Percentiles rank a stretch among this genome's conserved stretches.
phyloP scores from a whole-genome alignment of 2,329 filamentous ascomycete genomes.

The Aspergillus sp. region DNA sequence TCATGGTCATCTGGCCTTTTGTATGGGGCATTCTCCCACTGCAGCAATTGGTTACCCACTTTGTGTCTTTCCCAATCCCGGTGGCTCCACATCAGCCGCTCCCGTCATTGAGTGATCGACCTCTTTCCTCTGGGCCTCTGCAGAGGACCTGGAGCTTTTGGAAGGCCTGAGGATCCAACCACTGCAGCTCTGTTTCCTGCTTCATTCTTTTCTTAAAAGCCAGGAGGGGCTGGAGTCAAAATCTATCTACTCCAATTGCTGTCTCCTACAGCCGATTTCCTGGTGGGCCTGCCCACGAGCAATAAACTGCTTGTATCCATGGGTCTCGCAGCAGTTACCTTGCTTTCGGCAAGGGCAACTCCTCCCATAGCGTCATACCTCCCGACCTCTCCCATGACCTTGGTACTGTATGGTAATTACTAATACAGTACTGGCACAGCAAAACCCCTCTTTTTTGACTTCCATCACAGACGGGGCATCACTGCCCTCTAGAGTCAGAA shows the following conservation, averaged over 20 bases:
- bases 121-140: background rate
- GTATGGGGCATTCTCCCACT: constrained; percentile 13
- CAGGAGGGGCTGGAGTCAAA: background rate
- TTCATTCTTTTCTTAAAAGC: background rate
- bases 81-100: constrained; percentile 22
- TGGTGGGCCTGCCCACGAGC: background rate
- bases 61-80: constrained; percentile 18
- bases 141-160: constrained; percentile 1
- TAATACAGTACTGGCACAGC: background rate
- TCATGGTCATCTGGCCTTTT: constrained; percentile 20
- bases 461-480: background rate
- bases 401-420: constrained; percentile 6
- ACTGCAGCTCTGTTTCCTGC: background rate
- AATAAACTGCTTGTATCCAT: constrained; percentile 1
- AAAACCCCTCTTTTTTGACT: constrained; percentile 14
- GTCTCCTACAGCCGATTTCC: background rate
- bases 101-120: constrained; percentile 20
- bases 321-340: constrained; percentile 10
- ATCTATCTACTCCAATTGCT: too few relatives aligned
- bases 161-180: background rate
- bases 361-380: constrained; percentile 7
- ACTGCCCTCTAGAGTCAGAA: background rate
- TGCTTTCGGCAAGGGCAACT: constrained; percentile 17
- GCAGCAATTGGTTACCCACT: constrained; percentile 9
- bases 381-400: constrained; percentile 2